Evolutionary conservation across 768 basidiomycete genomes (phyloP), one percentile per base, ranked within the genome.

Genomic region (Leccinum ochraceum): DNA sequence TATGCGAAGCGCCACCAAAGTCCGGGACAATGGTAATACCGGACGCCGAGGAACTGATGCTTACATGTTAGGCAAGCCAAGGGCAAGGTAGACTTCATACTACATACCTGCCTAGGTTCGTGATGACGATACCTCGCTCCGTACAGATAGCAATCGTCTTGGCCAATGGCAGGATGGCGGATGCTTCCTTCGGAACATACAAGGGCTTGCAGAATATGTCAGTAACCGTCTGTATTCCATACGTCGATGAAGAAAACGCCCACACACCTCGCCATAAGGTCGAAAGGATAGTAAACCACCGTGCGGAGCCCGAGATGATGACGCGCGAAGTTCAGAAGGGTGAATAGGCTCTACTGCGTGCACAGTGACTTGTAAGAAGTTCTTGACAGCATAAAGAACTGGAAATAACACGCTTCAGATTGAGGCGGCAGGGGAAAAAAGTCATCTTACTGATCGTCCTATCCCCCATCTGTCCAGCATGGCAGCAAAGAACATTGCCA

Each of bases 311-410:
- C 81, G 78, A 57, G 76, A 70, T 0, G 81, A 78, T 4, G 75
- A 66, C 20, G 71, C 53, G n/a, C 69, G 67, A 17, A 71, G 61
- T 24, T 81, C 80, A 16, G 73, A 69, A 7, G 76, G 70, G 59
- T 78, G 74, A 48, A 82, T 72, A 3, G 81, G 82, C 71, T 93
- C 89, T 16, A 91, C 62, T 11, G 83, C 78, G 62, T 89, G 80
- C 30, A 94, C 71, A 3, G 82, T 84, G 3, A 81, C 73, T 60
- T 89, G 83, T 46, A 90, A 71, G 46, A 86, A 60, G 79, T 79
- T 75, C 87, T 91, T 59, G 77, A 81, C 8, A 28, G 86, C 83
- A 70, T 85, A 92, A 14, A 92, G 78, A 52, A 93, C 92, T 93
- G 17, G 46, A 64, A 42, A 60, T 17, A 56, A 28, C 10, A 48